Evolutionary conservation across 2,329 filamentous ascomycete species (phyloP).

Genomic region (Phyllosticta paracitricarpa): DNA sequence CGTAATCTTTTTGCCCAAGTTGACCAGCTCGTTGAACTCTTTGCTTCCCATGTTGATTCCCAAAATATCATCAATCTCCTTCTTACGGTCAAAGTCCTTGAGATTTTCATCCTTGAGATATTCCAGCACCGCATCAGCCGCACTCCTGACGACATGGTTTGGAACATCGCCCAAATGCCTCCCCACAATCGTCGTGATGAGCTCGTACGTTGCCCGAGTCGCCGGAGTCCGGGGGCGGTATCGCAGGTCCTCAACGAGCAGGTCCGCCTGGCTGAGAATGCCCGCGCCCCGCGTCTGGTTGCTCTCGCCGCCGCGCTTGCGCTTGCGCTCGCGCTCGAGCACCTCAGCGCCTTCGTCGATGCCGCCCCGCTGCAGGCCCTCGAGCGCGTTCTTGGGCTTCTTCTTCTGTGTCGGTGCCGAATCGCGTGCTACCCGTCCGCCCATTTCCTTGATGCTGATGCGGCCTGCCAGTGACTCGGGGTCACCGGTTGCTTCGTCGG

Average conservation of each 20-base stretch:
- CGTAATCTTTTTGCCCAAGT: slow-evolving; percentile 96
- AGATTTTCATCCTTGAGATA: slow-evolving; percentile 88
- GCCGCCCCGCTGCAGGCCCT: slow-evolving; percentile 63
- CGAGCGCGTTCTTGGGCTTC: slow-evolving; percentile 43
- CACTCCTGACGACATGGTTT: slow-evolving; percentile 83
- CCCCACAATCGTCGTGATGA: slow-evolving; percentile 86
- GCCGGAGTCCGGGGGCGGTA: slow-evolving; percentile 88
- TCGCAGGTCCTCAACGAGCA: slow-evolving; percentile 79
- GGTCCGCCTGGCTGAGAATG: slow-evolving; percentile 73
- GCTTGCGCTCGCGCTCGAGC: slow-evolving; percentile 72
- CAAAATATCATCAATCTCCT: slow-evolving; percentile 87
- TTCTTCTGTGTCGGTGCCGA: slow-evolving; percentile 62
- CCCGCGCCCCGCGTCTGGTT: slow-evolving; percentile 62
- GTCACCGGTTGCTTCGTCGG: slow-evolving; percentile 91
- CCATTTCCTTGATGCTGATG: slow-evolving; percentile 92
- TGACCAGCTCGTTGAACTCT: slow-evolving; percentile 94
- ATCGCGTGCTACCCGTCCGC: slow-evolving; percentile 69
- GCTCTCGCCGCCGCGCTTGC: slow-evolving; percentile 67
- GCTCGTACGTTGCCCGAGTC: slow-evolving; percentile 85
- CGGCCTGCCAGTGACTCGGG: slow-evolving; percentile 93
- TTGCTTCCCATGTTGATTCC: slow-evolving; percentile 75
- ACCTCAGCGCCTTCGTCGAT: slow-evolving; percentile 76
- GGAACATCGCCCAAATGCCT: slow-evolving; percentile 85
- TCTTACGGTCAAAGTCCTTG: slow-evolving; percentile 98
- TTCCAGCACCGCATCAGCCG: slow-evolving; percentile 83